Conservation (phyloP, 257 asterid species). For the Mentha longifolia region DNA sequence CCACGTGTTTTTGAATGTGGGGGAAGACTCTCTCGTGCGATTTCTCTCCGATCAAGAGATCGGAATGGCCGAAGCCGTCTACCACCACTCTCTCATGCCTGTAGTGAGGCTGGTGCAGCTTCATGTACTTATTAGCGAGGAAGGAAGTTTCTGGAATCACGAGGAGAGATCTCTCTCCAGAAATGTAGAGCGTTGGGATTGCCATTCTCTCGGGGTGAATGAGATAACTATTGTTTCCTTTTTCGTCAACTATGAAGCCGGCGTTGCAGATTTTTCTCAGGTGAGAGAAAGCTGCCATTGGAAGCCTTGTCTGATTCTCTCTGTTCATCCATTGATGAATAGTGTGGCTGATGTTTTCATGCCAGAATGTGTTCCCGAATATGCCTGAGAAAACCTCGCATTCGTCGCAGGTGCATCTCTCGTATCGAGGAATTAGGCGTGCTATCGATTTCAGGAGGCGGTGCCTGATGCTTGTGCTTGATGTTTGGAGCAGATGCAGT, state of each 20-base stretch:
- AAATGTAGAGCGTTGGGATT: constrained; percentile 51
- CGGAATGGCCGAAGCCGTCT: constrained; percentile 65
- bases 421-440: constrained; percentile 52
- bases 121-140: constrained; percentile 60
- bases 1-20: constrained; percentile 43
- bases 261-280: constrained; percentile 50
- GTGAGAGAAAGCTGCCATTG: constrained; percentile 65
- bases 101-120: constrained; percentile 56
- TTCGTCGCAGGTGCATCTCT: constrained; percentile 58
- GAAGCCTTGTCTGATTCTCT: constrained; percentile 39
- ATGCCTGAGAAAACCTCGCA: constrained; percentile 66
- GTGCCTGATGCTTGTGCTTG: constrained; percentile 40
- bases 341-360: constrained; percentile 47
- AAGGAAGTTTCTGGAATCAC: constrained; percentile 59
- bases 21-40: constrained; percentile 46
- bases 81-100: constrained; percentile 57
- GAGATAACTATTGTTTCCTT: constrained; percentile 45
- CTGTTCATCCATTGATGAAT: constrained; percentile 54
- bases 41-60: constrained; percentile 56
- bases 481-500: constrained; percentile 40
- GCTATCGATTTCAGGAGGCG: constrained; percentile 49
- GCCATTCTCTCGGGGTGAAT: constrained; percentile 59
- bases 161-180: constrained; percentile 50
- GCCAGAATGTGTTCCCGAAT: constrained; percentile 65
- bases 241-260: constrained; percentile 51